Base-by-base conservation (phyloP, 441 rosid species). In the Manihot esculenta region DNA sequence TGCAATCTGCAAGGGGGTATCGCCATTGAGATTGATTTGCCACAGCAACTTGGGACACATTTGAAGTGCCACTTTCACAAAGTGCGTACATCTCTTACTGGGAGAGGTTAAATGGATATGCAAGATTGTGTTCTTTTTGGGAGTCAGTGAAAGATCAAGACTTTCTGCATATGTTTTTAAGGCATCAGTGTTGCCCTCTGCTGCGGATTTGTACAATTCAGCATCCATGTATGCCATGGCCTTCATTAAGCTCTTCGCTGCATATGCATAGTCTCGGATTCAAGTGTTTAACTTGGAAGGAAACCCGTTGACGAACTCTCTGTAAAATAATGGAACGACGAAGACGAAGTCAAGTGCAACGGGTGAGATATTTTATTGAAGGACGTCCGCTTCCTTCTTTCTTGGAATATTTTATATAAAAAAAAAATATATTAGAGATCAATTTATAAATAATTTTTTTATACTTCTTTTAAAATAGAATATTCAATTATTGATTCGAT, bases 1-100 rank as follows among this genome's bases (percentile, higher is more conserved):
- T 24, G 81, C 76, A 11, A 71, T 49, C 50, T 74, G 81, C n/a
- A 70, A 51, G 2, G 69, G 73, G 3, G 78, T 62, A 24, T 74
- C 75, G 3, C 72, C 81, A 38, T 41, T 26, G 54, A 10, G 13
- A 13, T 78, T 78, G 18, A 26, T 70, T 42, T 60, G 41, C 27
- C 18, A 26, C 1, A 74, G 45, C 1, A 67, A 50, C 20, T 23
- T 2, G 3, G 81, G 76, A 51, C 50, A 70, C 66, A 38, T 11
- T 0, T 21, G 2, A 18, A 72, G 71, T 7, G 44, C 41, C 7
- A 21, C 3, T 21, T 44, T 49, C 10, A 76, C 63, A 23, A 76
- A 71, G 17, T 27, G 10, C 2, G 24, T n/a, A 1, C 69, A 56
- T 54, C 51, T 57, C 11, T 23, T 55, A 60, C 58, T 41, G 0